phyloP scores from a whole-genome alignment of 2,329 filamentous ascomycete species.

The Xenosphaeropsis pyriputrescens region DNA sequence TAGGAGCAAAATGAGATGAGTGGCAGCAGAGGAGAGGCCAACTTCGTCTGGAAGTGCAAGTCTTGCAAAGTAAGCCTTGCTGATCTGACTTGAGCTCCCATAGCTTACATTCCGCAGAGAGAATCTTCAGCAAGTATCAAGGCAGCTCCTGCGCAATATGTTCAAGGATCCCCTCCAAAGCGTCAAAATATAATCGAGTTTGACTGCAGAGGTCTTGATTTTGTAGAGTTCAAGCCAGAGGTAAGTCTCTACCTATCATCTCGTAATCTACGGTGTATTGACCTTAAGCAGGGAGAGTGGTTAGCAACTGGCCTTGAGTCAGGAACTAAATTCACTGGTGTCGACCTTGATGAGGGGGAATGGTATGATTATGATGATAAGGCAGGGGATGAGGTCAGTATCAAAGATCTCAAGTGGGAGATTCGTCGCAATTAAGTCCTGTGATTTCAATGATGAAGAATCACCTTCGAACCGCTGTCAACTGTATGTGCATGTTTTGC shows the following conservation, averaged over 20 bases:
- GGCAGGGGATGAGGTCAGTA: constrained; percentile 77
- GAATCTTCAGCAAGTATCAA: constrained; percentile 80
- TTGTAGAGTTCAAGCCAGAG: constrained; percentile 80
- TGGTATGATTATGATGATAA: constrained; percentile 99
- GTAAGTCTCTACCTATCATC: constrained; percentile 30
- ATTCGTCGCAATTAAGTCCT: constrained; percentile 28
- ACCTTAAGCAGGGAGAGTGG: constrained; percentile 61
- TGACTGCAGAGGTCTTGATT: constrained; percentile 88
- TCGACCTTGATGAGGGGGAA: constrained; percentile 79
- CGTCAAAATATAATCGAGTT: constrained; percentile 72
- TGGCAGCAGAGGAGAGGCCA: constrained; percentile 86
- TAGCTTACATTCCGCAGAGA: constrained; percentile 31
- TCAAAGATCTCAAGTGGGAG: constrained; percentile 80
- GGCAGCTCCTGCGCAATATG: constrained; percentile 56
- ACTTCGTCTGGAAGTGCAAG: constrained; percentile 99
- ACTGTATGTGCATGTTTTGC: no score
- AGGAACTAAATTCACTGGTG: constrained; percentile 62
- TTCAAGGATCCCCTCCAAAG: constrained; percentile 57
- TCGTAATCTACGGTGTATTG: neutral
- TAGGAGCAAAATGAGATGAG: constrained; percentile 85
- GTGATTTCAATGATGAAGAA: no score
- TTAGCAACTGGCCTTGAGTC: constrained; percentile 71
- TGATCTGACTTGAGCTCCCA: constrained; percentile 1
- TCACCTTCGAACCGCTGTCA: no score
- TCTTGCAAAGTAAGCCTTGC: constrained; percentile 66